Base-by-base conservation (phyloP, 495 filamentous ascomycete species). In the Hypoxylon cercidicola region DNA sequence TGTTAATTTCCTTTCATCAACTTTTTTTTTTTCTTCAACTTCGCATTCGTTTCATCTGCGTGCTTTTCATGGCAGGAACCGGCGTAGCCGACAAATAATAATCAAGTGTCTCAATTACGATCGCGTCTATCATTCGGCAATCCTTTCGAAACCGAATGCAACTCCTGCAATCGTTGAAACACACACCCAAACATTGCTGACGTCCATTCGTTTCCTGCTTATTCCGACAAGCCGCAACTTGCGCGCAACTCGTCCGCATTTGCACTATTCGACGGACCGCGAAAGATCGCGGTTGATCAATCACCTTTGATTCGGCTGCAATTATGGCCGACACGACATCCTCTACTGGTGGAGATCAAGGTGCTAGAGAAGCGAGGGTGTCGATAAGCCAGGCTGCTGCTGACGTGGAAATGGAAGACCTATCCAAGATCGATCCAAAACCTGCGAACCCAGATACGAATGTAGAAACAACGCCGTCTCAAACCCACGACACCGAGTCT, bases 361-460 rank as follows among this genome's bases (percentile, higher is more conserved):
- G 68, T 45, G 16, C 34, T 46, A 69, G 21, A 12, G 68, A 72
- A 51, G 69, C 55, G 25, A 56, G 35, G 28, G 12, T 65, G 65
- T 55, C 68, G 28, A 67, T 62, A 53, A 62, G 43, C 32, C 71
- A 62, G 35, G 62, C 68, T 11, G 62, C 52, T 12, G 66, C 53
- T 32, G 71, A 69, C 40, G 59, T 74, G 4, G 71, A 74, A 43
- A 74, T 74, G 71, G 66, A 74, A 52, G 69, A 72, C 60, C 54
- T 74, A 39, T 67, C 71, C 5, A 55, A 69, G 45, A 34, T 51
- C 41, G 51, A 69, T 23, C 63, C 68, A 7, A 57, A 71, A 37
- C 60, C 66, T 41, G 49, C 60, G 30, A 69, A 69, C 32, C 59
- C 69, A 43, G 62, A 69, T 19, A 51, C 56, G 30, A 53, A 67